A percentile compares a stretch with the other conserved stretches of the same genome.
phyloP scores from a whole-genome alignment of 2,329 filamentous ascomycete species.

The Penicillium hordei region DNA sequence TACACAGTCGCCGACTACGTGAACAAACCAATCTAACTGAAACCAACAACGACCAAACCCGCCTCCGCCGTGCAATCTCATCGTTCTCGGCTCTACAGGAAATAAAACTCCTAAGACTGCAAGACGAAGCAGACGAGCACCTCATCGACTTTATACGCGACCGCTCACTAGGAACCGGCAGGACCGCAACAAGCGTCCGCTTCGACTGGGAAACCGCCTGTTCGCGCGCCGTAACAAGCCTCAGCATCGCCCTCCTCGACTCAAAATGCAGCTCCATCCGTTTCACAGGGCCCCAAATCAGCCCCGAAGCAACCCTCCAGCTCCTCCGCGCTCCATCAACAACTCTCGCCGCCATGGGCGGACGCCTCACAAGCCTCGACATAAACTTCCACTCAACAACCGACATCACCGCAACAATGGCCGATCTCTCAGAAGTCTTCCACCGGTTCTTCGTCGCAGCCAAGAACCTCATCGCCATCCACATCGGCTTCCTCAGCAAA shows the following conservation, averaged over 20 bases:
- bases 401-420: conserved; percentile 59
- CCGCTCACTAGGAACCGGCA: conserved; percentile 35
- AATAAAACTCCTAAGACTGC: conserved; percentile 63
- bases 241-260: conserved; percentile 57
- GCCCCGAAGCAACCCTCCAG: conserved; percentile 57
- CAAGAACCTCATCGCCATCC: conserved; percentile 61
- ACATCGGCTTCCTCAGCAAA: conserved; percentile 63
- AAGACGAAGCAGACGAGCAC: conserved; percentile 58
- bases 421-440: conserved; percentile 58
- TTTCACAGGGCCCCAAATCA: conserved; percentile 64
- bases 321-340: conserved; percentile 50
- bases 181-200: conserved; percentile 44
- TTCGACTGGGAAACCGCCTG: conserved; percentile 64
- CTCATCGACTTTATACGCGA: conserved; percentile 54
- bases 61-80: conserved; percentile 56
- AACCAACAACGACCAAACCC: conserved; percentile 51
- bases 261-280: conserved; percentile 58
- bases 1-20: conserved; percentile 35
- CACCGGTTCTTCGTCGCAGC: conserved; percentile 59
- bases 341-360: conserved; percentile 53
- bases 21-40: conserved; percentile 50
- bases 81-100: conserved; percentile 63
- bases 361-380: conserved; percentile 61
- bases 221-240: conserved; percentile 59
- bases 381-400: conserved; percentile 61